These are phyloP conservation scores for Microsporum canis DNA, from an alignment of 2,329 filamentous ascomycete genomes.

Conservation along the genomic window DNA sequence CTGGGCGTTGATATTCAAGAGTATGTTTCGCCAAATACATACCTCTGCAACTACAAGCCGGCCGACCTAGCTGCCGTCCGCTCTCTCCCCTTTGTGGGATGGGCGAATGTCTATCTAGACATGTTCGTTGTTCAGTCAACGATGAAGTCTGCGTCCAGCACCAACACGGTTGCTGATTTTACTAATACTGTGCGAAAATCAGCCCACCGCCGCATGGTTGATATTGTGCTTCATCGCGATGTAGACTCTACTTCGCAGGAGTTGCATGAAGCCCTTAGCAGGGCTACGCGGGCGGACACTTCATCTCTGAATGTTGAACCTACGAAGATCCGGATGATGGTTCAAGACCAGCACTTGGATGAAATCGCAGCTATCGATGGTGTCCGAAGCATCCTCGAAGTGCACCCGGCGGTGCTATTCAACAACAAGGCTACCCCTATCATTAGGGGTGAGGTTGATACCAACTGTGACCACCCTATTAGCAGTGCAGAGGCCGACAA, in stretches of 20 bases:
- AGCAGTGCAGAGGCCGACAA: slow-evolving; percentile 7
- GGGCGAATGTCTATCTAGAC: slow-evolving; percentile 11
- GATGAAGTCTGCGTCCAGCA: slow-evolving; percentile 6
- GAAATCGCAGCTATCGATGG: slow-evolving; percentile 13
- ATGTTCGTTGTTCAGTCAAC: slow-evolving; percentile 9
- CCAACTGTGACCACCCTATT: neutral
- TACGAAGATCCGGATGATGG: slow-evolving; percentile 9
- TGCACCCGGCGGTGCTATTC: slow-evolving; percentile 13
- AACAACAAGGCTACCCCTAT: slow-evolving; percentile 16
- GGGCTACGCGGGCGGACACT: slow-evolving; percentile 9
- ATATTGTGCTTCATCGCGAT: slow-evolving; percentile 13
- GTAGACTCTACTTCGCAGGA: slow-evolving; percentile 9
- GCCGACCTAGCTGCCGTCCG: slow-evolving; percentile 7
- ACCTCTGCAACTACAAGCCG: slow-evolving; percentile 10
- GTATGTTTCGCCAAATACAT: slow-evolving; percentile 11
- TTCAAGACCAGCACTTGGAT: slow-evolving; percentile 13
- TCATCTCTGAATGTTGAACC: slow-evolving; percentile 3
- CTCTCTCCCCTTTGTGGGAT: slow-evolving; percentile 9
- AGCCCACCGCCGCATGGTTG: slow-evolving; percentile 6
- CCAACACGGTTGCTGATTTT: slow-evolving; percentile 8
- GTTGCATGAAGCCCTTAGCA: slow-evolving; percentile 8
- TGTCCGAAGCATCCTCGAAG: slow-evolving; percentile 14
- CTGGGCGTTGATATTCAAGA: slow-evolving; percentile 10
- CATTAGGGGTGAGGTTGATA: slow-evolving; percentile 10
- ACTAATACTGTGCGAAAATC: slow-evolving; percentile 5